Percentiles rank a stretch among this genome's conserved stretches.
phyloP scores from a whole-genome alignment of 495 filamentous ascomycete genomes.

The Platismatia glauca region DNA sequence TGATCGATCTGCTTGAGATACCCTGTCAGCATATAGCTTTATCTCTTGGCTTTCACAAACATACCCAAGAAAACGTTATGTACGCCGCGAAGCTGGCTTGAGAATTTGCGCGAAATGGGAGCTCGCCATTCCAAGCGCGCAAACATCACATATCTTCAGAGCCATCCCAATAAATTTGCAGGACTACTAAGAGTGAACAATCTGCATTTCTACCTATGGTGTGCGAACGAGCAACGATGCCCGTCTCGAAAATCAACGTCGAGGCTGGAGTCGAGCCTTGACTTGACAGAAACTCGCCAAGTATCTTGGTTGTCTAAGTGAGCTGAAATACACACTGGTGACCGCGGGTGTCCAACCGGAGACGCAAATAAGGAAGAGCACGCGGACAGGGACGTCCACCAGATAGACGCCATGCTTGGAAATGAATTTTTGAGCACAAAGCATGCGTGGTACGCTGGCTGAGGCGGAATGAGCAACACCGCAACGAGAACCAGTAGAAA shows the following conservation, averaged over 20 bases:
- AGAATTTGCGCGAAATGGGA: neutral
- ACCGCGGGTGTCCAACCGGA: neutral
- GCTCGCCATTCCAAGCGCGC: neutral
- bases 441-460: neutral
- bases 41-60: neutral
- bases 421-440: neutral
- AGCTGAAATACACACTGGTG: neutral
- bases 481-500: neutral
- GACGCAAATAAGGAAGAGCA: neutral
- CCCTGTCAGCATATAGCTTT: neutral
- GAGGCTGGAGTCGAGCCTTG: neutral
- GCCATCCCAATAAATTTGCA: neutral
- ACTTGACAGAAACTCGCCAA: neutral
- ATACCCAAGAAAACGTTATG: neutral
- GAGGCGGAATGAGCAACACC: neutral
- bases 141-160: neutral
- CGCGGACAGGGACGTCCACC: neutral
- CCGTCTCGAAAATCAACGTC: neutral
- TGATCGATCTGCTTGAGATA: neutral
- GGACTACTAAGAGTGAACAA: neutral
- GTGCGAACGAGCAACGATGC: neutral
- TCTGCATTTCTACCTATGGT: neutral
- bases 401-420: neutral
- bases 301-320: neutral
- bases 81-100: neutral